These are phyloP conservation scores for Starmerella potacharoeniae DNA, from an alignment of 805 yeast genomes.

Conservation along the genomic window DNA sequence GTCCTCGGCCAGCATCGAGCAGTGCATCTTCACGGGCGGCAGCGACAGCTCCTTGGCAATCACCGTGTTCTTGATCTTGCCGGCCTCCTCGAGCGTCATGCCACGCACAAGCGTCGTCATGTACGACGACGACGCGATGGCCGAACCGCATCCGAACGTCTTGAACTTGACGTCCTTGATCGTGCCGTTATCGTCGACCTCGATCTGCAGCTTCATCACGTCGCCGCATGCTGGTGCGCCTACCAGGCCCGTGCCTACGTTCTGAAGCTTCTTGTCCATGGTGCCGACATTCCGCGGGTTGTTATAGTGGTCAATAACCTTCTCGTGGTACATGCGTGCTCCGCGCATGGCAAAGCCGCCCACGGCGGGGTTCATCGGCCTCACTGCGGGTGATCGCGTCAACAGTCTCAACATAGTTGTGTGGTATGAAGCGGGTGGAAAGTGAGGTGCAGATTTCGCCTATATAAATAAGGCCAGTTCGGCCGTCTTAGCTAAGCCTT, in stretches of 20 bases:
- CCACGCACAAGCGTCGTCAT: slow-evolving; percentile 95
- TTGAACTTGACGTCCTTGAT: slow-evolving; percentile 93
- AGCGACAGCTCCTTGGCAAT: slow-evolving; percentile 89
- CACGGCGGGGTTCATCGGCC: neutral
- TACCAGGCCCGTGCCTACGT: slow-evolving; percentile 93
- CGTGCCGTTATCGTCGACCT: slow-evolving; percentile 83
- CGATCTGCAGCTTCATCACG: slow-evolving; percentile 93
- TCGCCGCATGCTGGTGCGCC: slow-evolving; percentile 99
- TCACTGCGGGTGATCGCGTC: neutral
- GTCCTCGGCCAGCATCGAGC: slow-evolving; percentile 98
- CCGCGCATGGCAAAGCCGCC: neutral
- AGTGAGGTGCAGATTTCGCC: neutral
- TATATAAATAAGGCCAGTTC: neutral
- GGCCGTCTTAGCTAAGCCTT: neutral
- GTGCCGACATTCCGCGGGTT: slow-evolving; percentile 97
- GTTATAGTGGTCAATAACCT: slow-evolving; percentile 89
- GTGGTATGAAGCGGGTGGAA: neutral
- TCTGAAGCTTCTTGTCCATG: slow-evolving; percentile 57
- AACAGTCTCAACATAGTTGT: neutral
- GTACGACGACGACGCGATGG: slow-evolving; percentile 90
- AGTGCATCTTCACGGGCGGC: slow-evolving; percentile 95
- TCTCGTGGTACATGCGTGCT: slow-evolving; percentile 53
- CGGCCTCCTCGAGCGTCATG: slow-evolving; percentile 86
- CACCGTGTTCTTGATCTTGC: slow-evolving; percentile 80
- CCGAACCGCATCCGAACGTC: slow-evolving; percentile 98